Conservation (phyloP, 1,284 basidiomycete species). For the Microbotryum violaceum region DNA sequence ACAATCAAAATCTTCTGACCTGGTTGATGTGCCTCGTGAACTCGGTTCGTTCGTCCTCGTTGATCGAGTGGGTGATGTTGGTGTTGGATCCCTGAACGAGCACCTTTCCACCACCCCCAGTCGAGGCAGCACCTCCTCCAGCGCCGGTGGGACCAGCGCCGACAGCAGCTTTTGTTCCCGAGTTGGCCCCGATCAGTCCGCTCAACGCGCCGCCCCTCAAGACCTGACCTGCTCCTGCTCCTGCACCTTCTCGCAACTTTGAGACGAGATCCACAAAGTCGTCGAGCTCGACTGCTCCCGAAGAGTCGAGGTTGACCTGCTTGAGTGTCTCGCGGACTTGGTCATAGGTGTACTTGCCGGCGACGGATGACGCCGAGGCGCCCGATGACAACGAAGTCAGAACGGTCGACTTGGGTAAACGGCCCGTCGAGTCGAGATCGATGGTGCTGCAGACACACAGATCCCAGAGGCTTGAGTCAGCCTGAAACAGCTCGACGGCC, state of each 20-base stretch:
- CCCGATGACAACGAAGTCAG: conserved; percentile 54
- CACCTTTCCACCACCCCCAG: conserved; percentile 63
- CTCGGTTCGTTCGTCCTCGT: conserved; percentile 90
- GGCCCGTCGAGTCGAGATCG: conserved; percentile 73
- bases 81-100: conserved; percentile 91
- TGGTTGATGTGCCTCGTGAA: conserved; percentile 97
- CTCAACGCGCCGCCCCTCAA: conserved; percentile 37
- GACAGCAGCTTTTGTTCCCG: background rate
- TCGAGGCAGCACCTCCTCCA: conserved; percentile 28
- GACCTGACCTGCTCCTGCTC: conserved; percentile 52
- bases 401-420: conserved; percentile 72
- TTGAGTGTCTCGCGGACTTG: conserved; percentile 79
- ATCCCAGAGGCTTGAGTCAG: background rate
- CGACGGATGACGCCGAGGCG: conserved; percentile 46
- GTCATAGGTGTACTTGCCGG: conserved; percentile 80
- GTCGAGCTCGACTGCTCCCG: conserved; percentile 91
- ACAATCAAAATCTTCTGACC: conserved; percentile 43
- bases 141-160: background rate
- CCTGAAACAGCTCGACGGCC: background rate
- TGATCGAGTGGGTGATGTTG: conserved; percentile 95
- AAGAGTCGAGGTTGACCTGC: conserved; percentile 85
- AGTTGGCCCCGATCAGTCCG: conserved; percentile 19
- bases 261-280: conserved; percentile 95
- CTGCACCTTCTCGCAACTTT: conserved; percentile 55
- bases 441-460: conserved; percentile 53